A percentile compares a stretch with the other conserved stretches of the same genome.
Evolutionary conservation across 192 early-diverging fungal species (phyloP).

Genomic region (Dissophora globulifera): DNA sequence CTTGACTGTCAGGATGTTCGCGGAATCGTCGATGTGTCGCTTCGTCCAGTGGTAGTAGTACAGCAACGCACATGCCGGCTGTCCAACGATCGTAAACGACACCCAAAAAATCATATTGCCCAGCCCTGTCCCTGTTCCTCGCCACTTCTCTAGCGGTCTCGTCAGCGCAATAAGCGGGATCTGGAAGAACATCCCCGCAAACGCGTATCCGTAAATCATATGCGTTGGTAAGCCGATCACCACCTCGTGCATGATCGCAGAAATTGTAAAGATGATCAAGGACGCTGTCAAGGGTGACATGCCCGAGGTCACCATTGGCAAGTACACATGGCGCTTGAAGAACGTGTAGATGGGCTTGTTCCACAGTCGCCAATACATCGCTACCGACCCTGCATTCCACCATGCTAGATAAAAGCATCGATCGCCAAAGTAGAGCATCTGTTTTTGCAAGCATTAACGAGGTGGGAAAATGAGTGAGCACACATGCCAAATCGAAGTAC

Average conservation of each 20-base stretch:
- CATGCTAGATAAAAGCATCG: constrained; percentile 88
- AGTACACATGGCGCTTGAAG: constrained; percentile 89
- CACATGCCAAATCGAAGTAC: too few species aligned
- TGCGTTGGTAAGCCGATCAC: constrained; percentile 87
- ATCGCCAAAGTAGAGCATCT: constrained; percentile 86
- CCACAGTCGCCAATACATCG: constrained; percentile 90
- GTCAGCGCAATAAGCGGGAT: constrained; percentile 82
- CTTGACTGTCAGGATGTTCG: too few species aligned
- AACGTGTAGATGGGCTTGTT: constrained; percentile 89
- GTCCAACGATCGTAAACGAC: constrained; percentile 82
- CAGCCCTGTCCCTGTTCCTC: constrained; percentile 72
- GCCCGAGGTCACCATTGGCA: constrained; percentile 80
- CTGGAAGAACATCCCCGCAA: constrained; percentile 82
- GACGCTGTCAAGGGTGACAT: constrained; percentile 64
- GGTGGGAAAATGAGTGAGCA: too few species aligned
- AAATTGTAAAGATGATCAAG: constrained; percentile 79
- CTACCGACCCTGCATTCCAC: constrained; percentile 89
- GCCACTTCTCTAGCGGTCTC: constrained; percentile 73
- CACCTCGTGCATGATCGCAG: constrained; percentile 88
- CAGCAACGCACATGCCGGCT: constrained; percentile 75
- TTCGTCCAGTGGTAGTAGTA: constrained; percentile 74
- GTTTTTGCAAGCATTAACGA: constrained; percentile 2
- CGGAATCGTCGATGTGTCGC: constrained; percentile 26
- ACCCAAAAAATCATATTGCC: constrained; percentile 88
- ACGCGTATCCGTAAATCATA: constrained; percentile 83